Evolutionary conservation across 169 alveolate species (phyloP), one percentile per base, ranked within the genome.

Genomic region (Plasmodium berghei): DNA sequence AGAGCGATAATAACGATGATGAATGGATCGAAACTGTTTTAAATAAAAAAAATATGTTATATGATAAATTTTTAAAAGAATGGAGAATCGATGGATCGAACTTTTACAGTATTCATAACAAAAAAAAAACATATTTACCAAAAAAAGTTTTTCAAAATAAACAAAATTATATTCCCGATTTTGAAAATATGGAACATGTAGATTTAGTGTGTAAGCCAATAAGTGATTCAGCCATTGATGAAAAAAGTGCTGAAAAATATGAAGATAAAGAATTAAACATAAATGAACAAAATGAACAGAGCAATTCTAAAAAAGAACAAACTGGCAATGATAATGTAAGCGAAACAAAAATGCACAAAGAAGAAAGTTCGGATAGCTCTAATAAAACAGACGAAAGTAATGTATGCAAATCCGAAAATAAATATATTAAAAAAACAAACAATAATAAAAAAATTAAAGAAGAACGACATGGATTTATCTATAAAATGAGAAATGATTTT

Each of bases 21-120:
- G 90, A 83, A 52, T 67, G 58, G 42, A 34, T 34, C 42, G 86
- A 69, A 69, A 54, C 9, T 22, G 45, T 83, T 24, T 54, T 83
- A 40, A 83, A 61, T 14, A 83, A 83, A 70, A 83, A 83, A 67
- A 83, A 69, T 67, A 59, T 26, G 24, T 67, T 83, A 9, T 83
- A 69, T 83, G 85, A 83, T 34, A 70, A 56, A 28, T 83, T 83
- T 70, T 58, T 67, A 55, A 9, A 56, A 67, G 70, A 83, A 55
- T 83, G 90, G 90, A 83, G 45, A 83, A 69, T 34, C n/a, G 90
- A 83, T 59, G 90, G 90, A 34, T 67, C 67, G 20, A 52, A 73
- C 10, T 83, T 83, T 46, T 67, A 83, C 63, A 56, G 73, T 9
- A n/a, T 83, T 49, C 26, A 70, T 55, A 69, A 83, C 24, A 70